Evolutionary conservation across 768 basidiomycete genomes (phyloP).

Genomic region (Thelephora ganbajun): DNA sequence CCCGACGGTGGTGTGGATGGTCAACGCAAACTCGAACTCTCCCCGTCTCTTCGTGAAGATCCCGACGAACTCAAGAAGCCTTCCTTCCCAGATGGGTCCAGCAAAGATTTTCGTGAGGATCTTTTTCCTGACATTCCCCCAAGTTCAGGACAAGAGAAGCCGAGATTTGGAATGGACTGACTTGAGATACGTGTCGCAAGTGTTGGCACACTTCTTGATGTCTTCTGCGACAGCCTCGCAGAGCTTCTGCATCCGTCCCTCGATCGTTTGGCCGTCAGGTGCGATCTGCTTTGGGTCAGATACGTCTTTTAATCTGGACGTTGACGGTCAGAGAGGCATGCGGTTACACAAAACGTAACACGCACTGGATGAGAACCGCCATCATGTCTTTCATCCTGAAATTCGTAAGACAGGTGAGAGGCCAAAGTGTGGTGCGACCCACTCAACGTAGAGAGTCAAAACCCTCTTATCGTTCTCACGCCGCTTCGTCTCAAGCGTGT

Average conservation of each 20-base stretch:
- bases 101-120: slow-evolving; percentile 22
- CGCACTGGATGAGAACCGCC: slow-evolving; percentile 29
- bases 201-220: slow-evolving; percentile 28
- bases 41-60: slow-evolving; percentile 22
- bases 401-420: too few relatives aligned
- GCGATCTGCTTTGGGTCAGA: slow-evolving; percentile 7
- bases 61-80: slow-evolving; percentile 20
- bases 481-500: slow-evolving; percentile 32
- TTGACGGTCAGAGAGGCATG: neutral
- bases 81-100: slow-evolving; percentile 22
- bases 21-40: slow-evolving; percentile 22
- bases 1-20: slow-evolving; percentile 13
- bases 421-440: too few relatives aligned
- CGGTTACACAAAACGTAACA: neutral
- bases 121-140: slow-evolving; percentile 19
- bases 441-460: slow-evolving; percentile 26
- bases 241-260: slow-evolving; percentile 18
- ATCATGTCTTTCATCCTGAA: slow-evolving; percentile 33
- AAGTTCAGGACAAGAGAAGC: too few relatives aligned
- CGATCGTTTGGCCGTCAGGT: slow-evolving; percentile 19
- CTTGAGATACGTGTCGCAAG: slow-evolving; percentile 27
- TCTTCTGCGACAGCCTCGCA: slow-evolving; percentile 22
- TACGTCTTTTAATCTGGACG: neutral
- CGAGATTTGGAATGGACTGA: too few relatives aligned
- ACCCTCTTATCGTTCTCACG: slow-evolving; percentile 39